Evolutionary conservation across 257 asterid species (phyloP).

Genomic region (Ophiorrhiza pumila): DNA sequence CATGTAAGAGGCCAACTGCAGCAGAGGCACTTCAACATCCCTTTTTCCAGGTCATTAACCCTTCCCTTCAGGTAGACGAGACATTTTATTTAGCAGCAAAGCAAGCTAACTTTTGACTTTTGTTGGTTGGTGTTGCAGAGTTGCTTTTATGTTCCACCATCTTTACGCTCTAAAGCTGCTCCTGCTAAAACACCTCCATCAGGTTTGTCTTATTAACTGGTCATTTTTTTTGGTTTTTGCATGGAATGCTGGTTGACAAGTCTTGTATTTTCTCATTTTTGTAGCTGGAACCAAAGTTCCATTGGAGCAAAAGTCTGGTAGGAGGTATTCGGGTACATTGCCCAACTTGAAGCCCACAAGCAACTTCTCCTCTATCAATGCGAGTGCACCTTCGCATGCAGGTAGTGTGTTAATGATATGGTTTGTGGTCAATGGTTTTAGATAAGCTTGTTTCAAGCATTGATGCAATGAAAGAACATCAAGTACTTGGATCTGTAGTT

Average conservation of each 20-base stretch:
- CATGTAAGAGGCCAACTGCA: conserved; percentile 84
- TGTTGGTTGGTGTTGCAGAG: conserved; percentile 44
- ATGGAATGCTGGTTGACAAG: neutral
- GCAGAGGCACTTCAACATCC: conserved; percentile 88
- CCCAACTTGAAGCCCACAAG: conserved; percentile 34
- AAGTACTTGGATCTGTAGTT: neutral
- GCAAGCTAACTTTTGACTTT: neutral
- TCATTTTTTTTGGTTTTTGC: neutral
- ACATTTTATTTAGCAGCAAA: neutral
- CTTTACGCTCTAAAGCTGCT: conserved; percentile 63
- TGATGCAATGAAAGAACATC: too few relatives aligned
- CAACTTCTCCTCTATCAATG: conserved; percentile 44
- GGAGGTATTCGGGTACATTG: conserved; percentile 18
- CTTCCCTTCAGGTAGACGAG: neutral
- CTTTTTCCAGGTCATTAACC: conserved; percentile 67
- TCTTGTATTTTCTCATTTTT: conserved; percentile 4
- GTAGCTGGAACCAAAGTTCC: conserved; percentile 41
- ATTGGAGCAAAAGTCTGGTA: conserved; percentile 18
- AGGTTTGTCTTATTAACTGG: conserved; percentile 41
- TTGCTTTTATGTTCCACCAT: conserved; percentile 79
- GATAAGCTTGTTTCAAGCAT: neutral
- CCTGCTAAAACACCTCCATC: conserved; percentile 64
- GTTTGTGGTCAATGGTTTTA: neutral
- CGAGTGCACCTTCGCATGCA: conserved; percentile 40
- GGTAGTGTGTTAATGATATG: conserved; percentile 30